Conservation (phyloP, 306 rosid genomes). For the Trifolium fragiferum region DNA sequence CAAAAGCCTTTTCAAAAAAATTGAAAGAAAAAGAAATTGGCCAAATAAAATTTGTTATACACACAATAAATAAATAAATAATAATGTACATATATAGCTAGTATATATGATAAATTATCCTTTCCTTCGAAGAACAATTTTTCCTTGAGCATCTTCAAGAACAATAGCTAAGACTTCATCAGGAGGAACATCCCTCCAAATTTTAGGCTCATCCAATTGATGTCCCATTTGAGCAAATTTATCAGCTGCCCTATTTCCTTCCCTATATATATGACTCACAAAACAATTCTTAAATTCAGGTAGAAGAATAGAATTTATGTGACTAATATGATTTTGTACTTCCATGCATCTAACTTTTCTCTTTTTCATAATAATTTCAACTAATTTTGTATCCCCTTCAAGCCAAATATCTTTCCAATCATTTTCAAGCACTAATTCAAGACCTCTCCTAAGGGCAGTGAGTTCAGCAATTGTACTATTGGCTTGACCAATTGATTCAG, state of each 20-base stretch:
- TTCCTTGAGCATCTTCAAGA: constrained; percentile 75
- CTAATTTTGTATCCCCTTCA: constrained; percentile 73
- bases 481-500: constrained; percentile 69
- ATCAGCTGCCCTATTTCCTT: constrained; percentile 76
- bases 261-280: constrained; percentile 65
- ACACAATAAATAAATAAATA: not conserved
- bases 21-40: no score
- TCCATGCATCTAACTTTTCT: constrained; percentile 58
- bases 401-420: constrained; percentile 80
- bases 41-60: constrained; percentile 2
- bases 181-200: constrained; percentile 66
- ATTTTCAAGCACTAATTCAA: constrained; percentile 69
- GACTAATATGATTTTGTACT: constrained; percentile 50
- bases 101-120: constrained; percentile 1
- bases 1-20: not conserved
- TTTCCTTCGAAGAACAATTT: constrained; percentile 58
- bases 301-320: constrained; percentile 54
- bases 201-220: constrained; percentile 49
- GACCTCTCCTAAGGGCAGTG: constrained; percentile 61
- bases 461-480: constrained; percentile 70
- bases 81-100: not conserved
- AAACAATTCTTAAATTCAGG: constrained; percentile 47
- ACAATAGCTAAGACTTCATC: constrained; percentile 52
- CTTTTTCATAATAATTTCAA: constrained; percentile 56
- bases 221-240: constrained; percentile 75